These are phyloP conservation scores for Eucalyptus curtisii DNA, from an alignment of 345 rosid genomes.

Conservation along the genomic window DNA sequence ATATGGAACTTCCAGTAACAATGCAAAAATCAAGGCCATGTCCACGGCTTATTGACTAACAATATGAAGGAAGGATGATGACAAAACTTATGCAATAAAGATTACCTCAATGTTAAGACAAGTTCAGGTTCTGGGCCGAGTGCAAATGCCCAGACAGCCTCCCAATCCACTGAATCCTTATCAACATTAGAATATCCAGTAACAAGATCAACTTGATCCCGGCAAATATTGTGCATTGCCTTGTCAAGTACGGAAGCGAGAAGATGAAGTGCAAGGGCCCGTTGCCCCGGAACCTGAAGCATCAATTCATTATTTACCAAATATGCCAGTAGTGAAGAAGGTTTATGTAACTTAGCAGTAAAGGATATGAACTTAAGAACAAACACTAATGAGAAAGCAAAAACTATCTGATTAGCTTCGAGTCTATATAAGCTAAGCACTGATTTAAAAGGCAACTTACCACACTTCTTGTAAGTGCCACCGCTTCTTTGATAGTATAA, in stretches of 20 bases:
- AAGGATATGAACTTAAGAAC: background rate
- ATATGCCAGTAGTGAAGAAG: background rate
- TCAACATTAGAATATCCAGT: conserved; percentile 6
- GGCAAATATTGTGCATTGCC: conserved; percentile 33
- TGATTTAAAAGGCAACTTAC: conserved; percentile 23
- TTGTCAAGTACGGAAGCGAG: conserved; percentile 71
- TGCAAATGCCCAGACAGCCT: conserved; percentile 88
- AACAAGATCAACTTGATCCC: conserved; percentile 26
- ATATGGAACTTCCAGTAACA: background rate
- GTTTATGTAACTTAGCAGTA: background rate
- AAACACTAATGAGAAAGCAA: background rate
- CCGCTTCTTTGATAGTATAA: conserved; percentile 81
- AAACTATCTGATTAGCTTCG: background rate
- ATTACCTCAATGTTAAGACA: conserved; percentile 70
- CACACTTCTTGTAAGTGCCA: conserved; percentile 70
- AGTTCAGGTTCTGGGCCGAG: conserved; percentile 97
- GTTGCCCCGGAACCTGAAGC: conserved; percentile 78
- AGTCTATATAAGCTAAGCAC: background rate
- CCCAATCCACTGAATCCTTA: conserved; percentile 53
- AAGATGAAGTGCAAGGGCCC: conserved; percentile 65
- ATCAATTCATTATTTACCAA: background rate
- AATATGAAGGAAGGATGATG: background rate
- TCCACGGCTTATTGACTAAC: background rate
- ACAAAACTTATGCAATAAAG: background rate
- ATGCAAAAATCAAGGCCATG: background rate